Evolutionary conservation across 2,329 filamentous ascomycete genomes (phyloP), one percentile per base, ranked within the genome.

Genomic region (Aspergillus niger): DNA sequence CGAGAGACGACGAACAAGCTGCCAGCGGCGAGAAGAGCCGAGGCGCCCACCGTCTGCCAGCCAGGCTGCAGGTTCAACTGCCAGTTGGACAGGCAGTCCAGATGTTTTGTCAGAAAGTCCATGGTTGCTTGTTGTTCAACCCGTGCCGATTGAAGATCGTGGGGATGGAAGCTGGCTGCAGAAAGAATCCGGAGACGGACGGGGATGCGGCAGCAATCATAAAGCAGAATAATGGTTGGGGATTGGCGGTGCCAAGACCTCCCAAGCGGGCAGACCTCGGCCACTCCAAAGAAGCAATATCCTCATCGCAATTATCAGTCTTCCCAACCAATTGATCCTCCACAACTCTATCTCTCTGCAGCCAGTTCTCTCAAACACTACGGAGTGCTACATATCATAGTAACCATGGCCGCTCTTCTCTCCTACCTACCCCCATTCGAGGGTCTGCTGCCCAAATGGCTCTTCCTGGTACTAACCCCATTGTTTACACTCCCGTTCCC

Each of bases 361-460:
- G 43, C 52, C 56, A 32, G 15, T 22, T 28, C 32, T 49, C 17
- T 13, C 28, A 28, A 30, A 11, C 51, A 50, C 15, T 30, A n/a
- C 5, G 22, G 39, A 43, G 39, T 43, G 20, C 39, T 10, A 50
- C 15, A 3, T 11, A 24, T 13, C 24, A 17, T 17, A 50, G n/a
- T 36, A 3, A 36, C 49, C 60, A 75, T 76, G 72, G 69, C 68
- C 44, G 64, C 65, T 36, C 55, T 70, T 13, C 65, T 70, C 32
- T 60, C 65, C 41, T 76, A 73, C 57, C 67, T 79, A 3, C 76
- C 77, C 32, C 72, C 73, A 20, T 73, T 75, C 39, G 75, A 75
- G 57, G 86, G 86, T 39, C 72, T 84, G 7, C 79, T 89, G 30
- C 87, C 87, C 48, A 84, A 86, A 76, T 89, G 86, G 86, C 84